Evolutionary conservation across 2,329 filamentous ascomycete species (phyloP), one percentile per base, ranked within the genome.

Genomic region (Albifimbria verrucaria): DNA sequence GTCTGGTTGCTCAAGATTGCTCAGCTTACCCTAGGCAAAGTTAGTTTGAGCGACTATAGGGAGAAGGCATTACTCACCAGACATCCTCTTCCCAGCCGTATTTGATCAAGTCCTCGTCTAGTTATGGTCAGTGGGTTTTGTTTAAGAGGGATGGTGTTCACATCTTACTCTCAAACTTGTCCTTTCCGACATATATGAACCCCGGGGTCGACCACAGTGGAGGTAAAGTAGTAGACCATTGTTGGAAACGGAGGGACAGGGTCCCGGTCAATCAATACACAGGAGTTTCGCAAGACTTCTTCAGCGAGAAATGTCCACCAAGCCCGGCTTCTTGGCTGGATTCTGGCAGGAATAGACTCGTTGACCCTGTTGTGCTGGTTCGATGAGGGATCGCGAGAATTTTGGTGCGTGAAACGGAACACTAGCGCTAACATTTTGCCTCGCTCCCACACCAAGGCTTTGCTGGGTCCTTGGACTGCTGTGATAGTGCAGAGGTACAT

Each of bases 211-310:
- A 96, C 90, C 42, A 86, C 85, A 56, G 83, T 93, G 23, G 93
- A 97, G 1, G 86, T 94, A 71, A 94, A 97, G 72, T 97, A 97
- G 76, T 89, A 96, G 46, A 99, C 94, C 94, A 99, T 95, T 24
- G 66, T 72, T 48, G 22, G 26, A 25, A 22, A 17, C 39, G n/a
- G 18, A 39, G 15, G 12, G 5, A 39, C 32, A 5, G 32, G 5
- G 32, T n/a, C 12, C 11, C 12, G 15, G 6, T 12, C 5, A 39
- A 11, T 18, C 4, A 26, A 7, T 22, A 23, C 20, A 22, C 24
- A 25, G 23, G n/a, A 48, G 25, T 25, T 42, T n/a, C n/a, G n/a
- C 28, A 9, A 4, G 20, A 25, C 21, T 17, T 25, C 23, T 25
- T 49, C 45, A 15, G 18, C 24, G 26, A 10, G 11, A 36, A 20